Evolutionary conservation across 768 basidiomycete species (phyloP), one percentile per base, ranked within the genome.

Genomic region (Chalciporus sphaerocephalus): DNA sequence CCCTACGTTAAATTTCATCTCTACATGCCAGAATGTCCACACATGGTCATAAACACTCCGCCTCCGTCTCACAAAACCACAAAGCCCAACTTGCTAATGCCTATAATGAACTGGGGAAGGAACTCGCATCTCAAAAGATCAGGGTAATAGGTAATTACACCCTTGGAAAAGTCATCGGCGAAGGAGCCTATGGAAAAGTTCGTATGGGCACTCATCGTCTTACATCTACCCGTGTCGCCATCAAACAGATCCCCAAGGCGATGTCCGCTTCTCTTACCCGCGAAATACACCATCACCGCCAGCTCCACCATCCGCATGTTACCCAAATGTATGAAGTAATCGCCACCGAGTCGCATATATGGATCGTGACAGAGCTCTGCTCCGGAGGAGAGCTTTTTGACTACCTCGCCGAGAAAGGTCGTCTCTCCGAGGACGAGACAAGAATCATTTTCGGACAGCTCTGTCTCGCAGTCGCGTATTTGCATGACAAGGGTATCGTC

Each of bases 211-310:
- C 87, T 1, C 93, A 99, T 65, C 87, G 94, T 47, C 74, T 97
- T 38, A 93, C 94, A 2, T 87, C 87, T 6, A 85, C 85, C 36
- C 81, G 92, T 42, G 94, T 95, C 55, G 95, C 95, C 44, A 86
- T 99, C 72, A 99, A 99, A 71, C 94, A 97, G 68, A 95, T 97
- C 52, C 92, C 95, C 28, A 98, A 98, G 67, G 80, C 84, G 46
- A 81, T 92, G 75, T 91, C 94, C 24, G 79, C 93, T 6, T 79
- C 87, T 15, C 77, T 99, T 32, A 99, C 96, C 21, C 82, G 95
- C 53, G 95, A 99, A 70, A 96, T 99, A 44, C 95, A 99, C 61
- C 96, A 99, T 59, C 95, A 99, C 69, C 87, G 95, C 40, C 88
- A 92, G 39, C 79, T 99, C 11, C 96, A 96, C 62, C 95, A 98